phyloP scores from a whole-genome alignment of 2,329 filamentous ascomycete genomes.

The Botrytis fragariae region DNA sequence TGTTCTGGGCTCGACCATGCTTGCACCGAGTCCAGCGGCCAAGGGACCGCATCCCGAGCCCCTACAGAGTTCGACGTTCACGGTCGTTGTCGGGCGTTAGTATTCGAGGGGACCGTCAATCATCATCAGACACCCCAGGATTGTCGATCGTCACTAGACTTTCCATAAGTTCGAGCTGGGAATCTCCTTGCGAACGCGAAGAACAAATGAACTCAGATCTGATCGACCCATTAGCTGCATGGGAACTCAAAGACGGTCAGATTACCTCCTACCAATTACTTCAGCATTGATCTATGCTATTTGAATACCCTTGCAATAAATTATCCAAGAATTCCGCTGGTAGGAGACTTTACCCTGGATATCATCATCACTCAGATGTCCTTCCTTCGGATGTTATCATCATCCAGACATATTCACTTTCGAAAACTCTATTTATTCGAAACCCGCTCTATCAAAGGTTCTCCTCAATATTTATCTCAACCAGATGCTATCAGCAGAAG shows the following conservation, averaged over 20 bases:
- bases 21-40: not conserved
- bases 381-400: not conserved
- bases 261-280: not conserved
- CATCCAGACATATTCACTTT: not conserved
- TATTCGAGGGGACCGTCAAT: not conserved
- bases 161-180: conserved; percentile 3
- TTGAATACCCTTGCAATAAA: not conserved
- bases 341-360: not conserved
- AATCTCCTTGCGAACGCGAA: not conserved
- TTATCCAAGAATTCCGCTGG: not conserved
- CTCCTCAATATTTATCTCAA: not conserved
- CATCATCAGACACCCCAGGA: too few relatives aligned
- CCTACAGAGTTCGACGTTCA: not conserved
- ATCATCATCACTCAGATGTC: not conserved
- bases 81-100: not conserved
- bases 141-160: not conserved
- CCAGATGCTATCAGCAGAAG: not conserved
- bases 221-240: conserved; percentile 1
- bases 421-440: not conserved
- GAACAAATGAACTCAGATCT: conserved; percentile 2
- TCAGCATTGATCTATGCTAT: not conserved
- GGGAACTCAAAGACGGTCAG: not conserved
- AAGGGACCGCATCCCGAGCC: not conserved
- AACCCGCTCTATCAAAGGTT: not conserved
- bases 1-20: not conserved